Base-by-base conservation (phyloP, 352 stramenopile species). In the Phytophthora brassicae region DNA sequence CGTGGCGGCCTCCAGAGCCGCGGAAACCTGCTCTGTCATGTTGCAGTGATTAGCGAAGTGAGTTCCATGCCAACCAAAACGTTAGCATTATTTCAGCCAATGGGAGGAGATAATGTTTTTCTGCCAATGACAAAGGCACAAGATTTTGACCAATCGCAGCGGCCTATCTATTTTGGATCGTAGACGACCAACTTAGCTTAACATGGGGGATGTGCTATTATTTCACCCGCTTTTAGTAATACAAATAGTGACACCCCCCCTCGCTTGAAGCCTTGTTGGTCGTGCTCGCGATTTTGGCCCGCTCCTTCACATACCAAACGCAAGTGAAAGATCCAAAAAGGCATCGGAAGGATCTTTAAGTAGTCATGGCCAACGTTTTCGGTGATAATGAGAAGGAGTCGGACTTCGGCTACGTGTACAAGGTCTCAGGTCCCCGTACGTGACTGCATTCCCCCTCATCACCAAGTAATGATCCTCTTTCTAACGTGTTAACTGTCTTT, bases 321-420 rank as follows among this genome's bases (percentile, higher is more conserved):
- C 68, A 63, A 73, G 64, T 73, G 44, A 79, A 81, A 85, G 71
- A 86, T 82, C 60, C 39, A 52, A 73, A n/a, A 35, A 45, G 58
- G 31, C 43, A 36, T 38, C 48, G 46, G 48, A 68, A 68, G 59
- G 39, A 64, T 69, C 56, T 62, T 58, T 50, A 23, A 60, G 20
- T 23, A 63, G 52, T 56, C 42, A 93, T 93, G 86, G 76, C 84
- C 72, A 68, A 91, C 63, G 82, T 95, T 48, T 92, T 95, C 60
- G 86, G 86, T 39, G 86, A 95, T 70, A 88, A 85, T 46, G 86
- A 95, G 66, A 87, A 87, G 64, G 86, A 95, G 60, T 82, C 90
- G 23, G 96, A 99, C 84, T 99, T 99, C 87, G 98, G 98, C 64
- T 99, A 98, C 73, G 97, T 99, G 63, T 98, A 98, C 79, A 98